Evolutionary conservation across 441 rosid genomes (phyloP), one percentile per base, ranked within the genome.

Genomic region (Croton laevigatus): DNA sequence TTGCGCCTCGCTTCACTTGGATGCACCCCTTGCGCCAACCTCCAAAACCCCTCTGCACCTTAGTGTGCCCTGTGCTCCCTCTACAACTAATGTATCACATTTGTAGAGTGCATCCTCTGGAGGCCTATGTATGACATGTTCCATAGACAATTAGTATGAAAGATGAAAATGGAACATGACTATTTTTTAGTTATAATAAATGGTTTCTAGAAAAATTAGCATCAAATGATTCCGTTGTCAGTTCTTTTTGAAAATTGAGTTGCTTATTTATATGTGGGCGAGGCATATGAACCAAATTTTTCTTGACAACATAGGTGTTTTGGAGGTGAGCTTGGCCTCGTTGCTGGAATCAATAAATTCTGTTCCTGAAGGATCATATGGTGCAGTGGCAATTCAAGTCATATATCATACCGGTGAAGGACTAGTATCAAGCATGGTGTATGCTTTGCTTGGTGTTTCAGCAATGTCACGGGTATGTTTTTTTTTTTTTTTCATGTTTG

Each of bases 371-470:
- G 90, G 88, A 77, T 86, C 97, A 71, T 92, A 87, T 69, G 82
- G 86, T 69, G 89, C 87, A 52, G 81, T 83, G 69, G 79, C 84
- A 69, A 80, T 94, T 82, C 94, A 89, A 78, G 89, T 92, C 74
- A 81, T 86, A 74, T 89, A 91, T 76, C 94, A 77, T 73, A 88
- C 89, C 70, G 99, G 99, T 55, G 98, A 94, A 80, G 98, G 98
- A 59, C 94, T 94, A 69, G 84, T 92, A 67, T 94, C 99, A 72
- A 90, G 89, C 76, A 81, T 92, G 65, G 82, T 92, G 67, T 94
- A 94, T 86, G 98, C 97, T 79, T 80, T 94, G 78, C 98, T 94
- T 67, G 98, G 99, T 73, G 92, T 92, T 72, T 94, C 98, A 65
- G 98, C 99, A 74, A 90, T 94, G 98, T 90, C 99, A 73, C 86